phyloP scores from a whole-genome alignment of 2,329 filamentous ascomycete species.

The Trichophyton rubrum region DNA sequence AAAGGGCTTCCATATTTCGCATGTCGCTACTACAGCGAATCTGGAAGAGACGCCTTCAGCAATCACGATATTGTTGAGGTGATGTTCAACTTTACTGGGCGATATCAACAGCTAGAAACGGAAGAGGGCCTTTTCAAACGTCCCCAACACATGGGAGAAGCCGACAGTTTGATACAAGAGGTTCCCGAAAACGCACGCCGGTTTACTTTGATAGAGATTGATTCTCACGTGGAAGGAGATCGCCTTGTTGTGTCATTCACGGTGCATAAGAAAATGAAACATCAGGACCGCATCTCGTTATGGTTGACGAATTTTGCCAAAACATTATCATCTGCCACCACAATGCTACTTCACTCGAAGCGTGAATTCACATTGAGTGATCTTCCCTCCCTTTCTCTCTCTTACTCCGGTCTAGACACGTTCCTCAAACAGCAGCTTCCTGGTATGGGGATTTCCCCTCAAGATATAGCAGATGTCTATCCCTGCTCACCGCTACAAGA shows the following conservation, averaged over 20 bases:
- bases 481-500: conserved; percentile 21
- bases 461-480: conserved; percentile 22
- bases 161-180: conserved; percentile 31
- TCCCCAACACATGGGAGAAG: conserved; percentile 33
- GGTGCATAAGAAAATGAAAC: conserved; percentile 38
- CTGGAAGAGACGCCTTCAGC: conserved; percentile 21
- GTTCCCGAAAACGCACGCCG: conserved; percentile 28
- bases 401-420: conserved; percentile 28
- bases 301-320: conserved; percentile 33
- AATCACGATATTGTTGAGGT: conserved; percentile 32
- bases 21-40: conserved; percentile 20
- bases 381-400: conserved; percentile 32
- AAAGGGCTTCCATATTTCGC: conserved; percentile 31
- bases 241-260: conserved; percentile 39
- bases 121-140: conserved; percentile 34
- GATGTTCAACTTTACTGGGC: conserved; percentile 31
- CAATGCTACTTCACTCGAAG: conserved; percentile 15
- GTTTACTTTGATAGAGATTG: conserved; percentile 42
- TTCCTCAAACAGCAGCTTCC: conserved; percentile 27
- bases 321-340: conserved; percentile 21
- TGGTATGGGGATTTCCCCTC: conserved; percentile 21
- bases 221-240: conserved; percentile 37
- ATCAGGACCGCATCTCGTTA: conserved; percentile 32
- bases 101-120: conserved; percentile 34
- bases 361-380: conserved; percentile 30